A percentile compares a stretch with the other conserved stretches of the same genome.
phyloP scores from a whole-genome alignment of 306 rosid species.

The Luffa acutangula region DNA sequence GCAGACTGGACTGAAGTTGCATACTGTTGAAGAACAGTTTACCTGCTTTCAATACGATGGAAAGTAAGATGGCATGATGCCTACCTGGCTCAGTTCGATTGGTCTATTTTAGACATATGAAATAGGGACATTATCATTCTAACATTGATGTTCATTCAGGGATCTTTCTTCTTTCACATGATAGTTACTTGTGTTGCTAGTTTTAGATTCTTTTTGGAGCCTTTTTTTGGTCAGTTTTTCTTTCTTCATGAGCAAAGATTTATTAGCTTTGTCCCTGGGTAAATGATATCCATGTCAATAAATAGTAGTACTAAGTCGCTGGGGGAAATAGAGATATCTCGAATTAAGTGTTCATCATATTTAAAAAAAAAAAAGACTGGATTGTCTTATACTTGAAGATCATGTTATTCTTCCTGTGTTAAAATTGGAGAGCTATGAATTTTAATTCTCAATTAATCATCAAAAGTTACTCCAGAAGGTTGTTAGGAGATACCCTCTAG shows the following conservation, averaged over 20 bases:
- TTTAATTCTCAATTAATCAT: background rate
- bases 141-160: background rate
- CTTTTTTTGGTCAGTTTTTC: background rate
- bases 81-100: background rate
- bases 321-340: background rate
- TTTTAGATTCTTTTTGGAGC: background rate
- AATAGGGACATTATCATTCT: background rate
- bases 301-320: background rate
- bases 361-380: too few species aligned
- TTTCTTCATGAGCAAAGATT: background rate
- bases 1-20: conserved; percentile 40
- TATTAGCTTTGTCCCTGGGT: background rate
- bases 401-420: background rate
- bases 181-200: background rate
- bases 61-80: conserved; percentile 32
- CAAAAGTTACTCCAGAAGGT: background rate
- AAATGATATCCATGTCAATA: background rate
- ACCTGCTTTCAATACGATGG: conserved; percentile 37
- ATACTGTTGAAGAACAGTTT: conserved; percentile 36
- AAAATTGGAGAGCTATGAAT: background rate
- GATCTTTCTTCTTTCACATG: background rate
- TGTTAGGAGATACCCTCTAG: background rate
- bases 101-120: background rate
- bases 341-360: background rate
- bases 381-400: too few species aligned